phyloP scores from a whole-genome alignment of 495 filamentous ascomycete genomes.

The Venustampulla echinocandica region DNA sequence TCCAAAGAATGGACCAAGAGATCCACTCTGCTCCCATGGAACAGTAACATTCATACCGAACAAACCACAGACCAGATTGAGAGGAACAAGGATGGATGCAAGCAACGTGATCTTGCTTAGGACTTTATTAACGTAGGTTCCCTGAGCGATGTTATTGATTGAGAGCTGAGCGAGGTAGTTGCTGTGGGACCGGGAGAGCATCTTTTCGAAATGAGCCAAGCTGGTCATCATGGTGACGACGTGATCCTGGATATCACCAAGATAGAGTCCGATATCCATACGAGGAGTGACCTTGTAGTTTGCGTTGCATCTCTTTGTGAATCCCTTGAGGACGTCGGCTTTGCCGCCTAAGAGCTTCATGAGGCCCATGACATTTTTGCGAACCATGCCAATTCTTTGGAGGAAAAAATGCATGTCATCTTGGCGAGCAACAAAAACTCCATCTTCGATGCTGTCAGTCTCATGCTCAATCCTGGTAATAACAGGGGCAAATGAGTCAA shows the following conservation, averaged over 20 bases:
- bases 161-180: conserved; percentile 95
- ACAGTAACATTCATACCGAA: conserved; percentile 96
- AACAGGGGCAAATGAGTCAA: conserved; percentile 86
- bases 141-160: conserved; percentile 76
- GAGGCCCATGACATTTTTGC: conserved; percentile 89
- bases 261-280: conserved; percentile 90
- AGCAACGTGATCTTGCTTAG: conserved; percentile 93
- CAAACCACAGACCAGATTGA: conserved; percentile 89
- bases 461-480: conserved; percentile 79
- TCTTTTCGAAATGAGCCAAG: conserved; percentile 92
- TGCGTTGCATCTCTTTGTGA: conserved; percentile 96
- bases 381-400: conserved; percentile 76
- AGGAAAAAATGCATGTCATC: conserved; percentile 82
- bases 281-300: conserved; percentile 89
- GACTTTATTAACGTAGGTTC: conserved; percentile 72
- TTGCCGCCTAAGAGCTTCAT: conserved; percentile 93
- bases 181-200: conserved; percentile 87
- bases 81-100: conserved; percentile 89
- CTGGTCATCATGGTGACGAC: conserved; percentile 99
- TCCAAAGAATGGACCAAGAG: conserved; percentile 68
- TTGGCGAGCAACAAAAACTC: conserved; percentile 80
- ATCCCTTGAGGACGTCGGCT: conserved; percentile 92
- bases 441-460: conserved; percentile 88
- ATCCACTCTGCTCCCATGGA: conserved; percentile 50
- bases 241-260: conserved; percentile 97